phyloP scores from a whole-genome alignment of 2,329 filamentous ascomycete species.

The Tothia fuscella region DNA sequence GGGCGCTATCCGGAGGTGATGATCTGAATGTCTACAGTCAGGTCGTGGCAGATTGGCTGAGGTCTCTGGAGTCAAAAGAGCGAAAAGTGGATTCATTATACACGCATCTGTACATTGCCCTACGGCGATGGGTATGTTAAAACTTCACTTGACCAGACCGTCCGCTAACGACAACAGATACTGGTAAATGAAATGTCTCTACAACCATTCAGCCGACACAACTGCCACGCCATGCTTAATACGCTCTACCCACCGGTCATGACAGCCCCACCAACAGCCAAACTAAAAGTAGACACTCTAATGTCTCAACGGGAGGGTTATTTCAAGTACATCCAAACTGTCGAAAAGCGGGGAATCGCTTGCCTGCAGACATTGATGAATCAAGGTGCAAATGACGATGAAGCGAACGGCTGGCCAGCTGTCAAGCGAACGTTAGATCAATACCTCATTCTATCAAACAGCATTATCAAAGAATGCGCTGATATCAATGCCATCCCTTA shows the following conservation, averaged over 20 bases:
- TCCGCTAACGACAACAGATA: conserved; percentile 29
- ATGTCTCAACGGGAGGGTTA: conserved; percentile 47
- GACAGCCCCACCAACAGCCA: conserved; percentile 30
- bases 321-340: conserved; percentile 48
- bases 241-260: conserved; percentile 50
- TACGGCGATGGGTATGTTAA: conserved; percentile 49
- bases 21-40: conserved; percentile 40
- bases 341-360: conserved; percentile 43
- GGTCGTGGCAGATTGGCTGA: conserved; percentile 44
- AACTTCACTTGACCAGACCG: conserved; percentile 14
- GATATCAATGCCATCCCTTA: conserved; percentile 35
- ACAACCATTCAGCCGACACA: conserved; percentile 50
- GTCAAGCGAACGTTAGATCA: conserved; percentile 39
- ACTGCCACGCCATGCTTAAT: conserved; percentile 57
- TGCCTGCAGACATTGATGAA: conserved; percentile 42
- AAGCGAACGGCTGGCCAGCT: conserved; percentile 44
- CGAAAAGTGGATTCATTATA: conserved; percentile 33
- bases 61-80: conserved; percentile 33
- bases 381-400: conserved; percentile 38
- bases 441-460: conserved; percentile 47
- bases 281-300: conserved; percentile 40
- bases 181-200: conserved; percentile 54
- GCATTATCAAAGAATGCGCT: conserved; percentile 48
- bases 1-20: conserved; percentile 28
- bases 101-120: conserved; percentile 47